Conservation (phyloP, 2,329 filamentous ascomycete genomes). For the Myriosclerotinia scirpicola region DNA sequence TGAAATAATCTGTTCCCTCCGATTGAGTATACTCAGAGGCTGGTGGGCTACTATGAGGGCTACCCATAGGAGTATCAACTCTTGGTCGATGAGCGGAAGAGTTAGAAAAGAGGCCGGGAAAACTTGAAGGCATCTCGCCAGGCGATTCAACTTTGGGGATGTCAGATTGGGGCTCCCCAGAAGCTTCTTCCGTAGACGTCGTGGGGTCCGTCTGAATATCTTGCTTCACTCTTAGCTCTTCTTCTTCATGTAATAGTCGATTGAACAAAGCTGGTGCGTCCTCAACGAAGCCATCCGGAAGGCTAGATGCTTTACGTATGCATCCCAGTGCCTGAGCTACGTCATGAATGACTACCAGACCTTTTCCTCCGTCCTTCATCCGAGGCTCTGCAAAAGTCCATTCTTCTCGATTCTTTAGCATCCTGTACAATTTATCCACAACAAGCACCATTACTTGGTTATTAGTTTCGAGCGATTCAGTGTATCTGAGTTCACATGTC, state of each 20-base stretch:
- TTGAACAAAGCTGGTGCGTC: slow-evolving; percentile 9
- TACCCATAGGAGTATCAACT: too few species aligned
- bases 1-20: background rate
- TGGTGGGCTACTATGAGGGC: too few species aligned
- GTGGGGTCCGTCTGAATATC: background rate
- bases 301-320: slow-evolving; percentile 14
- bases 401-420: slow-evolving; percentile 9
- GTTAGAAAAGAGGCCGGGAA: background rate
- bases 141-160: slow-evolving; percentile 1
- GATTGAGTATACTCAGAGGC: too few species aligned
- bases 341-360: slow-evolving; percentile 17
- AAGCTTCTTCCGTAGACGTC: background rate
- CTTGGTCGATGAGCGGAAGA: background rate
- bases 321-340: slow-evolving; percentile 15
- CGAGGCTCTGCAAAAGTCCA: slow-evolving; percentile 15
- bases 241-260: background rate
- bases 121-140: background rate
- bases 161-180: background rate
- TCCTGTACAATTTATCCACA: slow-evolving; percentile 6
- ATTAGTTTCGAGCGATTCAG: slow-evolving; percentile 4
- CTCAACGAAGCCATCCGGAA: slow-evolving; percentile 4
- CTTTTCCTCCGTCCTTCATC: slow-evolving; percentile 17
- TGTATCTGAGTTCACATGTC: slow-evolving; percentile 8
- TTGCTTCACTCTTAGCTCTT: background rate
- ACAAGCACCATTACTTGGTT: slow-evolving; percentile 16